Conservation (phyloP, 257 asterid species). For the Coffea canephora region DNA sequence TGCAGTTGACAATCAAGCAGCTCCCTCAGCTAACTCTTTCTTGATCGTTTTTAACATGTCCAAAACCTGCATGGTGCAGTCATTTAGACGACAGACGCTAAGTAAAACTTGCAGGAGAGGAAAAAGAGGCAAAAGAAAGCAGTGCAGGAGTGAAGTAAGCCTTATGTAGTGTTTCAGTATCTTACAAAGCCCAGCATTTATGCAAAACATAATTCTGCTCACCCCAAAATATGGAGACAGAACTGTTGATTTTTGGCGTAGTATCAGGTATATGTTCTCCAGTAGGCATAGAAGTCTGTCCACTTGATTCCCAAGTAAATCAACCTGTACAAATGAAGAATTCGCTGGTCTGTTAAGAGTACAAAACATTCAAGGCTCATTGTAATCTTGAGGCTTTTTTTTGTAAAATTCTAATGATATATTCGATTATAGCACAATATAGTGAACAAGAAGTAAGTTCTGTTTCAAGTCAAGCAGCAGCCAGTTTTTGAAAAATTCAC, state of each 20-base stretch:
- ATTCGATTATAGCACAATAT: not conserved
- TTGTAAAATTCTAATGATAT: not conserved
- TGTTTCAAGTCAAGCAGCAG: not conserved
- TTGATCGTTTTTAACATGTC: constrained; percentile 53
- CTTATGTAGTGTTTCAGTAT: not conserved
- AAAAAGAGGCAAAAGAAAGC: not conserved
- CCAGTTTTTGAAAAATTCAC: not conserved
- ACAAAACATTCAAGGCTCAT: not conserved
- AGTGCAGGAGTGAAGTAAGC: not conserved
- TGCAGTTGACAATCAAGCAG: constrained; percentile 8
- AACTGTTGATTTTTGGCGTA: constrained; percentile 43
- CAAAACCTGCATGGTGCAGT: constrained; percentile 44
- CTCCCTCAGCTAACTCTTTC: constrained; percentile 42
- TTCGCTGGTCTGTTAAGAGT: not conserved
- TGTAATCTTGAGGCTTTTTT: not conserved
- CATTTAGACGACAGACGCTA: not conserved
- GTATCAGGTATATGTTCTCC: constrained; percentile 42
- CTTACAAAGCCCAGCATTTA: not conserved
- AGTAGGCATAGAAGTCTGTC: constrained; percentile 53
- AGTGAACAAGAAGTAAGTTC: not conserved
- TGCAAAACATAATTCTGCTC: not conserved
- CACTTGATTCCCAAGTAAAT: constrained; percentile 80
- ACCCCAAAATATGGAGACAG: constrained; percentile 53
- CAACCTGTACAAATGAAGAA: constrained; percentile 46
- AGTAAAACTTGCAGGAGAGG: too few relatives aligned